Evolutionary conservation across 257 asterid species (phyloP).

Genomic region (Orobanche coerulescens): DNA sequence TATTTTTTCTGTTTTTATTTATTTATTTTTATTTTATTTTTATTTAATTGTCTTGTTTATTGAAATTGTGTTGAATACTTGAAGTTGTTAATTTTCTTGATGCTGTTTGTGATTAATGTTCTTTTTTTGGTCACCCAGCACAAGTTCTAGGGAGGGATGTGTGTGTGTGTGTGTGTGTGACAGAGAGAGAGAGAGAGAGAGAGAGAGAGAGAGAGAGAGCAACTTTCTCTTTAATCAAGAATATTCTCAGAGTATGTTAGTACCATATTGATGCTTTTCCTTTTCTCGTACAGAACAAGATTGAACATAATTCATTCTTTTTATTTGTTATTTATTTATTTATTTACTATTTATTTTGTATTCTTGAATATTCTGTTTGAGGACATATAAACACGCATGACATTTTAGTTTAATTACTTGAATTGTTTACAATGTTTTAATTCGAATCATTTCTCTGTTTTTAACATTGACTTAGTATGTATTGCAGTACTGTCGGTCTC

Average conservation of each 20-base stretch:
- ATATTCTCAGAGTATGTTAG: constrained; percentile 16
- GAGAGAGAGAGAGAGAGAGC: constrained; percentile 22
- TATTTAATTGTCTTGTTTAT: background rate
- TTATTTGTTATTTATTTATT: background rate
- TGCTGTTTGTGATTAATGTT: constrained; percentile 16
- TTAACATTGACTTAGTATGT: background rate
- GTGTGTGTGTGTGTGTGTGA: no score
- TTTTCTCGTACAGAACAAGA: constrained; percentile 18
- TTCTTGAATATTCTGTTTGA: background rate
- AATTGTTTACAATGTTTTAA: background rate
- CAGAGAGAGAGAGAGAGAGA: constrained; percentile 19
- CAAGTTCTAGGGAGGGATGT: constrained; percentile 41
- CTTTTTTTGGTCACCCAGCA: constrained; percentile 30
- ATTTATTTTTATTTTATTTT: background rate
- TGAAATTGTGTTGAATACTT: no score
- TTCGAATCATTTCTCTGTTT: no score
- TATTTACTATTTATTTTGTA: background rate
- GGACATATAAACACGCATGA: background rate
- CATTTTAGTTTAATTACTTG: background rate
- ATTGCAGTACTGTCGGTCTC: constrained; percentile 44
- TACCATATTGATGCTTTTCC: constrained; percentile 29
- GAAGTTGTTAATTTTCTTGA: constrained; percentile 7
- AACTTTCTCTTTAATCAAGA: constrained; percentile 58
- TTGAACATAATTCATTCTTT: constrained; percentile 13
- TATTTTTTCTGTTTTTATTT: background rate